These are phyloP conservation scores for Oldenlandia corymbosa DNA, from an alignment of 257 asterid species.

Conservation along the genomic window DNA sequence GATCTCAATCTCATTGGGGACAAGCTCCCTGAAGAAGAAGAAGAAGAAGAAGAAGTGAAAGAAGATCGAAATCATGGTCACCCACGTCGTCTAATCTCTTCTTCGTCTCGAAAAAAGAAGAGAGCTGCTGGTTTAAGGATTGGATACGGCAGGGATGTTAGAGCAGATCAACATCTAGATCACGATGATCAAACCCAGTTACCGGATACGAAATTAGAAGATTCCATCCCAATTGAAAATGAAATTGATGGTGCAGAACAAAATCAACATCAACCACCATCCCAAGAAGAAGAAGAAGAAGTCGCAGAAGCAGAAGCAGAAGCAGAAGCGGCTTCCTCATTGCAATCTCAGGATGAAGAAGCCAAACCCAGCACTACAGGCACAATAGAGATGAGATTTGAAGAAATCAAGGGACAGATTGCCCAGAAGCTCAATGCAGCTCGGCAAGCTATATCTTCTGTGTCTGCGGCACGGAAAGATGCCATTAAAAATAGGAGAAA, in stretches of 20 bases:
- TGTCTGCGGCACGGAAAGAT: conserved; percentile 30
- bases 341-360: background rate
- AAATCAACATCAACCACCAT: background rate
- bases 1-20: conserved; percentile 39
- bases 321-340: background rate
- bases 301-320: background rate
- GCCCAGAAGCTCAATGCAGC: conserved; percentile 27
- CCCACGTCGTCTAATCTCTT: conserved; percentile 12
- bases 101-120: conserved; percentile 28
- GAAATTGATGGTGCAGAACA: background rate
- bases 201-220: background rate
- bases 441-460: conserved; percentile 22
- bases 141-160: conserved; percentile 39
- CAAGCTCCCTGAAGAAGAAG: no score
- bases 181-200: background rate
- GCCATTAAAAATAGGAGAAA: conserved; percentile 34
- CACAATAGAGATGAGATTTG: conserved; percentile 22
- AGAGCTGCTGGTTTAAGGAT: conserved; percentile 43
- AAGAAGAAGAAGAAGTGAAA: conserved; percentile 1
- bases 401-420: conserved; percentile 21
- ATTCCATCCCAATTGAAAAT: conserved; percentile 1
- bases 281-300: background rate
- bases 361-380: background rate
- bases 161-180: conserved; percentile 1
- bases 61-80: conserved; percentile 4